Evolutionary conservation across 352 stramenopile genomes (phyloP).

Genomic region (Pythium monospermum): DNA sequence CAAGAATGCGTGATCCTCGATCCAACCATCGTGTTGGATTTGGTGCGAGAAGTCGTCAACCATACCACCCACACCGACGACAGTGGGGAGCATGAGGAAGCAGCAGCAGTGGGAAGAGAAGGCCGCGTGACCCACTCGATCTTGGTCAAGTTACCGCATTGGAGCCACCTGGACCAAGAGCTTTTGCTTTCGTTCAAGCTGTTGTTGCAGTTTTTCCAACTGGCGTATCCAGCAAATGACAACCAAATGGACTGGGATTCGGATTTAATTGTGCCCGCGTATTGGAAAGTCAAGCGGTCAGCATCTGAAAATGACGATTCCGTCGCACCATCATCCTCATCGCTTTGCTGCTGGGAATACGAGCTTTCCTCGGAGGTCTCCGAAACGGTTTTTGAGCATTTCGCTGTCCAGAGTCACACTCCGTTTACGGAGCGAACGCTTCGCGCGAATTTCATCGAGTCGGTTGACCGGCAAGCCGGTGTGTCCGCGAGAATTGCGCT

Average conservation of each 20-base stretch:
- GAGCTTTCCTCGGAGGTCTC: background rate
- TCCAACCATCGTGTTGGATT: constrained; percentile 27
- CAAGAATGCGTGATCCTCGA: constrained; percentile 12
- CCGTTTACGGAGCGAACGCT: background rate
- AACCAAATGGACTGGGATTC: constrained; percentile 14
- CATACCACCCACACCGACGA: background rate
- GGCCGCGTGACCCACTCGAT: constrained; percentile 7
- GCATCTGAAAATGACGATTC: background rate
- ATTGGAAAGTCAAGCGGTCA: constrained; percentile 21
- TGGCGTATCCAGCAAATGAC: constrained; percentile 14
- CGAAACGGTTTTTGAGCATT: constrained; percentile 5
- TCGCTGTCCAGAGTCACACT: constrained; percentile 1
- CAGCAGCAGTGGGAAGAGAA: no score
- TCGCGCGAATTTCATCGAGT: background rate
- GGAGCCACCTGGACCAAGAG: constrained; percentile 12
- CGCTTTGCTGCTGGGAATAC: constrained; percentile 4
- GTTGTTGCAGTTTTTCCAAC: constrained; percentile 15
- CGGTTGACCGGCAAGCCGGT: background rate
- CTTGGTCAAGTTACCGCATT: constrained; percentile 4
- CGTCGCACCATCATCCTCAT: background rate
- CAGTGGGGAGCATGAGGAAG: no score
- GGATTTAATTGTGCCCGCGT: constrained; percentile 17
- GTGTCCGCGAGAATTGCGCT: background rate
- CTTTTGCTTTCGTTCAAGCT: constrained; percentile 16
- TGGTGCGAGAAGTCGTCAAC: constrained; percentile 20